Conservation (phyloP, 148 eudicot genomes). For the Cornus suecica region DNA sequence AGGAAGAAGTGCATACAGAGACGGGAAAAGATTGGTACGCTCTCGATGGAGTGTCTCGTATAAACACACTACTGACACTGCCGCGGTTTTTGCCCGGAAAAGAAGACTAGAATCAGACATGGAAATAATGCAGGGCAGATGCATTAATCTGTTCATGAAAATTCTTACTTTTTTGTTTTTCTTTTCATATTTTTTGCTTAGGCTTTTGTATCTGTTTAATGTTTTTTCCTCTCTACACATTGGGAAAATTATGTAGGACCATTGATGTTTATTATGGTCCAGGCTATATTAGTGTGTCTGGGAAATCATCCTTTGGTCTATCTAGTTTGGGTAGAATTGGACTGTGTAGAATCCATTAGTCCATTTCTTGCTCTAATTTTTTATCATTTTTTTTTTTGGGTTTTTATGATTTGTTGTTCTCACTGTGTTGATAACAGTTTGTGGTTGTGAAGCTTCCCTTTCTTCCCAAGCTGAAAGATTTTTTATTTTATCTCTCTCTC, state of each 20-base stretch:
- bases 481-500: neutral
- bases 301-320: constrained; percentile 35
- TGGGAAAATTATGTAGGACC: constrained; percentile 4
- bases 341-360: constrained; percentile 31
- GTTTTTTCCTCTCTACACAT: constrained; percentile 13
- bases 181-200: neutral
- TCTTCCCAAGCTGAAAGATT: neutral
- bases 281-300: constrained; percentile 64
- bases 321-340: constrained; percentile 36
- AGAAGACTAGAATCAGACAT: constrained; percentile 26
- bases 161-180: neutral
- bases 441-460: neutral
- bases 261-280: constrained; percentile 14
- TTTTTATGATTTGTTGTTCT: constrained; percentile 10
- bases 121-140: constrained; percentile 16
- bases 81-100: constrained; percentile 58
- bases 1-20: constrained; percentile 24
- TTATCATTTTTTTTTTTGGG: neutral
- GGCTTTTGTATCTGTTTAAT: constrained; percentile 7
- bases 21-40: constrained; percentile 62
- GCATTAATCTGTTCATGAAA: neutral
- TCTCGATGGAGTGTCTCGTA: constrained; percentile 78
- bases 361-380: constrained; percentile 2
- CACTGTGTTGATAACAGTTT: constrained; percentile 4
- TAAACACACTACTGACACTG: constrained; percentile 63